Base-by-base conservation (phyloP, 148 eudicot genomes). In the Nepenthes gracilis region DNA sequence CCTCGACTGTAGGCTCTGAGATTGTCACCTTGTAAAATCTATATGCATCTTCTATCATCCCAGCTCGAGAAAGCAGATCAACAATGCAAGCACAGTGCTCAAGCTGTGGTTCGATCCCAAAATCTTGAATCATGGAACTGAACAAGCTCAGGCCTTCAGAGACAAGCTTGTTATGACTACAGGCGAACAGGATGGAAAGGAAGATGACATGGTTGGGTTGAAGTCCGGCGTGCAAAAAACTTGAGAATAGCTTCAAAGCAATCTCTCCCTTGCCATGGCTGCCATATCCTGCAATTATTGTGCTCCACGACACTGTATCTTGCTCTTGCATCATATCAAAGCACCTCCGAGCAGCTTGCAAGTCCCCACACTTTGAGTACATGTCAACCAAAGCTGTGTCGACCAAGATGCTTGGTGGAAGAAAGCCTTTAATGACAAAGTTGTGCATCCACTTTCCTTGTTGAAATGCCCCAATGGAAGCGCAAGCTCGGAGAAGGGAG, bases 351-450 rank as follows among this genome's bases (percentile, higher is more conserved):
- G 98, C 90, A 9, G 67, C 74, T 36, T 72, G 67, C 9, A 85
- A 54, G 70, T 85, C 81, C 14, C 98, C 98, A 61, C 98, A 88
- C 75, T 92, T 92, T 14, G 78, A 83, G 66, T 92, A 92, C 98
- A 92, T 92, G 73, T 92, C 98, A 23, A 92, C 88, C 51, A 92
- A 79, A 61, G 88, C 88, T 55, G 94, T 81, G 37, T 74, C 83
- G 12, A 82, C 66, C 74, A 74, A 67, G 43, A 82, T 69, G 78
- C 81, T 75, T 14, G 88, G 74, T 60, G 64, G 77, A 63, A 78
- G 65, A 72, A 66, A 67, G 69, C 70, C 76, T 72, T 84, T 77
- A 33, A 77, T 32, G 54, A 88, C 74, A 72, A 78, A 77, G 57
- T 65, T 79, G 74, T 92, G 98, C 15, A 88, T 73, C 82, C 82